Evolutionary conservation across 2,329 filamentous ascomycete species (phyloP), one percentile per base, ranked within the genome.

Genomic region (Colletotrichum costaricense): DNA sequence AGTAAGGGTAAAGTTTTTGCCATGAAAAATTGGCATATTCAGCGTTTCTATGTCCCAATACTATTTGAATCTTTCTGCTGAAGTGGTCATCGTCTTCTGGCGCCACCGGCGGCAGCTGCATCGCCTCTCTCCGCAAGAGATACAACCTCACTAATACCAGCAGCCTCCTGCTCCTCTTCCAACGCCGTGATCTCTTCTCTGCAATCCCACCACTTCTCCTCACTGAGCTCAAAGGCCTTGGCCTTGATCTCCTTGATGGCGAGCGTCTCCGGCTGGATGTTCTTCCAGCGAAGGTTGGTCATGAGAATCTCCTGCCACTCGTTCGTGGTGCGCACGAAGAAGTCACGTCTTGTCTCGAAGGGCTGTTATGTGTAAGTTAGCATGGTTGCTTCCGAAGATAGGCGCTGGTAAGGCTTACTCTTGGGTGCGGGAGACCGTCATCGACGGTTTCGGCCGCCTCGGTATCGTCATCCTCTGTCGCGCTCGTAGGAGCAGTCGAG

Each of bases 121-220:
- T 88, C 91, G 55, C 87, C 90, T 76, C 91, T 91, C 77, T 97
- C 95, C 63, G 93, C 92, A 79, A 98, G 86, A 79, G 93, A 97
- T 67, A 98, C 94, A 56, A 98, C 94, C 85, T 98, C 97, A 19
- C 95, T 94, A 82, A 98, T 98, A 11, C 97, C 95, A 42, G 95
- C 94, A 62, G 94, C 95, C 83, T 98, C 96, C 85, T 98, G 95
- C 85, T 98, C 96, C 83, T 98, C 96, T 84, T 99, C 97, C 79
- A 98, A 83, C 7, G 91, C 93, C 67, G 92, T 93, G 76, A 99
- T 94, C 84, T 98, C 96, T 85, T 99, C 97, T 78, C 97, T 90
- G 80, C 93, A 95, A 86, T 98, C 97, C 97, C 97, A 99, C 97
- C 97, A 99, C 82, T 97, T 98, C 84, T 95, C 94, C 83, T 99